phyloP scores from a whole-genome alignment of 1,139 yeast genomes.

The Scheffersomyces illinoinensis region DNA sequence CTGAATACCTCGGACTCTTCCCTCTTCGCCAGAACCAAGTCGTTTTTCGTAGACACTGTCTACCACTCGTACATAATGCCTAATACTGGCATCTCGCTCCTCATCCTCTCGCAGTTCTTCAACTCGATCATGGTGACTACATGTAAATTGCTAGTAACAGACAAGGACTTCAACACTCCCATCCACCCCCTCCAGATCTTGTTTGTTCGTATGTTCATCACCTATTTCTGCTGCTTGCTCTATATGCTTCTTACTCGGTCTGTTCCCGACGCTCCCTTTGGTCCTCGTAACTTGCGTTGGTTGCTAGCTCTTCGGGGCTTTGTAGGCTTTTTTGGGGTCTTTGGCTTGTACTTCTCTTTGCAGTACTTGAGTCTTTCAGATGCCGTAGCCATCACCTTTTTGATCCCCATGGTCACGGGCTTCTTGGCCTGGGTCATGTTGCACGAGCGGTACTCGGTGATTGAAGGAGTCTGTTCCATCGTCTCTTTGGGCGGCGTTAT shows the following conservation, averaged over 20 bases:
- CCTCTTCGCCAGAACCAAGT: neutral
- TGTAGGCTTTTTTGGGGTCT: slow-evolving; percentile 78
- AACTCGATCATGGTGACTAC: slow-evolving; percentile 76
- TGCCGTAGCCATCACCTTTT: slow-evolving; percentile 77
- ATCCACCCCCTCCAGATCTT: slow-evolving; percentile 79
- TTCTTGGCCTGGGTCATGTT: slow-evolving; percentile 69
- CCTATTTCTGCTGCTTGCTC: slow-evolving; percentile 56
- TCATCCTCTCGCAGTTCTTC: slow-evolving; percentile 64
- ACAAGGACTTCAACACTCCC: slow-evolving; percentile 52
- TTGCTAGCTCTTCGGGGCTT: slow-evolving; percentile 65
- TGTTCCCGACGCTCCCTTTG: slow-evolving; percentile 68
- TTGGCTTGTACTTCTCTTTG: slow-evolving; percentile 72
- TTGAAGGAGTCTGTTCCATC: slow-evolving; percentile 70
- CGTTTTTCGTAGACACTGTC: neutral
- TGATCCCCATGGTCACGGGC: slow-evolving; percentile 78
- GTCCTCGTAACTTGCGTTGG: slow-evolving; percentile 60
- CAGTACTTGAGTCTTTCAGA: slow-evolving; percentile 72
- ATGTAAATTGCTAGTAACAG: slow-evolving; percentile 70
- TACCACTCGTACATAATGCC: slow-evolving; percentile 16
- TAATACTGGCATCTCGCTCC: slow-evolving; percentile 41
- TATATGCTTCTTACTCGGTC: slow-evolving; percentile 52
- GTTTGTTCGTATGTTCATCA: slow-evolving; percentile 73
- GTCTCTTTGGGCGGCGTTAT: slow-evolving; percentile 75
- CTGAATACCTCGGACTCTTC: neutral
- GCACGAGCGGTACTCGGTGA: slow-evolving; percentile 63